phyloP scores from a whole-genome alignment of 1,284 basidiomycete genomes.

The Singerocomus inundabilis region DNA sequence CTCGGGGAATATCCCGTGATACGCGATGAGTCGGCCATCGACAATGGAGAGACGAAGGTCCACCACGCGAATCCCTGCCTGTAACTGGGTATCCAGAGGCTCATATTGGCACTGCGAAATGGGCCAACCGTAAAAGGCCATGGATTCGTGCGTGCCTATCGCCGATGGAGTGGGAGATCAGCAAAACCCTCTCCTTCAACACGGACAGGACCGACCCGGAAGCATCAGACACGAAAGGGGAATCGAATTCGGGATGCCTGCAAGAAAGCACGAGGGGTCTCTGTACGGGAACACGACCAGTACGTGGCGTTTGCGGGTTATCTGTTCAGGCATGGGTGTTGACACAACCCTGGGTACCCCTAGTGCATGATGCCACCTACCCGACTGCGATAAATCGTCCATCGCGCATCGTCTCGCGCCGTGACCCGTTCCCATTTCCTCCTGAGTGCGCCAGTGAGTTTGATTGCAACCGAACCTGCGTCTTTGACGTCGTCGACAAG shows the following conservation, averaged over 20 bases:
- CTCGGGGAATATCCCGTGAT: slow-evolving; percentile 77
- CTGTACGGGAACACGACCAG: slow-evolving; percentile 58
- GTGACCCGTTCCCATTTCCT: slow-evolving; percentile 46
- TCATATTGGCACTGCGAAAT: slow-evolving; percentile 70
- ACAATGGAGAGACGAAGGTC: slow-evolving; percentile 79
- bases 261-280: slow-evolving; percentile 58
- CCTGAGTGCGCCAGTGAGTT: slow-evolving; percentile 22
- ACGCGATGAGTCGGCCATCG: slow-evolving; percentile 63
- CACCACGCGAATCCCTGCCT: slow-evolving; percentile 71
- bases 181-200: not conserved
- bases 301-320: slow-evolving; percentile 39
- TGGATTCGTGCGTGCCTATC: slow-evolving; percentile 72
- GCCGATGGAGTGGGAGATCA: not conserved
- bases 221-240: slow-evolving; percentile 70
- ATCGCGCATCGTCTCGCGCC: slow-evolving; percentile 47
- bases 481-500: slow-evolving; percentile 7
- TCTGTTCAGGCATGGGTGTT: slow-evolving; percentile 28
- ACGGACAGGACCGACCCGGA: slow-evolving; percentile 52
- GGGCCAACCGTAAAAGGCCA: slow-evolving; percentile 80
- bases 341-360: slow-evolving; percentile 4
- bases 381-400: slow-evolving; percentile 52
- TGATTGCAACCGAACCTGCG: slow-evolving; percentile 27
- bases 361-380: slow-evolving; percentile 35
- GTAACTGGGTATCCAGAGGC: slow-evolving; percentile 57
- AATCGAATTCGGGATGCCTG: slow-evolving; percentile 61